Evolutionary conservation across 73 alveolate species (phyloP).

Genomic region (Tetrahymena thermophila): DNA sequence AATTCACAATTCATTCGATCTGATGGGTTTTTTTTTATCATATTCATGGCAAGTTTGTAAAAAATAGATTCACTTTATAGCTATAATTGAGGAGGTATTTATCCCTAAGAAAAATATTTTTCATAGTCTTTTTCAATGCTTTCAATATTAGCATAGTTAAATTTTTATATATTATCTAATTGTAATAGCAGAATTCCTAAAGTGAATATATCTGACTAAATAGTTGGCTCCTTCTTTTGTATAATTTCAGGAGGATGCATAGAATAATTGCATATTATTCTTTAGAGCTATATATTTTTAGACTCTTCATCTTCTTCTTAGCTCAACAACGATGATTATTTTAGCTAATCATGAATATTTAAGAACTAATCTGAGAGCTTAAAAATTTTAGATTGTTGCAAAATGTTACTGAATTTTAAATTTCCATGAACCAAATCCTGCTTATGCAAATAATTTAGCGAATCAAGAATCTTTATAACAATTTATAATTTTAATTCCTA

Average conservation of each 20-base stretch:
- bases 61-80: neutral
- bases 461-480: neutral
- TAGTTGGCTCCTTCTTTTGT: neutral
- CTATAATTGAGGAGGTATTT: neutral
- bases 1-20: neutral
- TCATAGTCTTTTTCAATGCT: neutral
- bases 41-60: neutral
- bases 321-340: neutral
- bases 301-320: neutral
- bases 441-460: neutral
- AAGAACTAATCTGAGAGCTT: neutral
- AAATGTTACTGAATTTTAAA: neutral
- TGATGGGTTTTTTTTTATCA: neutral
- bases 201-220: neutral
- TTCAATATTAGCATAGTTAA: neutral
- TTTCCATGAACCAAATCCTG: neutral
- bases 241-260: neutral
- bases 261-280: neutral
- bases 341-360: neutral
- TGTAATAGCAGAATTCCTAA: neutral
- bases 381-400: neutral
- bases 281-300: neutral
- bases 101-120: neutral
- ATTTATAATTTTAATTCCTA: neutral
- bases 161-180: neutral